Base-by-base conservation (phyloP, 345 rosid species). In the Arabis hirsuta region DNA sequence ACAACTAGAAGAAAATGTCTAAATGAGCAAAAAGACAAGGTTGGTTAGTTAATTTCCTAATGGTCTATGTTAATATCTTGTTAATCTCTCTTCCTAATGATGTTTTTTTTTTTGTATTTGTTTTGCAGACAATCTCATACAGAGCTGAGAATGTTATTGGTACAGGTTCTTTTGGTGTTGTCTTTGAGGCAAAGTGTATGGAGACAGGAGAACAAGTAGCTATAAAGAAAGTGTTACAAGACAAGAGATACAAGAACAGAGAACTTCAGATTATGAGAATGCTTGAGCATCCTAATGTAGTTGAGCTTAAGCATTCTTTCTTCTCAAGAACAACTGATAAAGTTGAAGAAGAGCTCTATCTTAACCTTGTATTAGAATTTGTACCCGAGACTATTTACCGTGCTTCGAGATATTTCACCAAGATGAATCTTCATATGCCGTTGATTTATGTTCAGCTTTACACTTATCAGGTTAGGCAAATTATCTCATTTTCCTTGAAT, bases 191-290 rank as follows among this genome's bases (percentile, higher is more conserved):
- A 26, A 90, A 90, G 82, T 90, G 98, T 77, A 73, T 92, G 50
- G 96, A 92, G 76, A 84, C 85, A 12, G 91, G 90, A 12, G 96
- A 90, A 74, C 72, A 87, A 47, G 95, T 92, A 73, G 98, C 98
- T 39, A 92, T 92, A 50, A 92, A 92, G 87, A 90, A 92, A 82
- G 98, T 92, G 71, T 76, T 87, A 69, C 97, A 90, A 76, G 98
- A 92, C 76, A 92, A 83, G 83, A 88, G 97, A 86, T 92, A 81
- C 84, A 92, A 92, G 81, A 92, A 90, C 61, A 86, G 98, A 65
- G 98, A 92, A 78, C 98, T 92, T 73, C 96, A 90, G 82, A 84
- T 92, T 59, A 88, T 92, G 96, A 89, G 88, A 10, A n/a, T 84
- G 29, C 90, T 90, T 19, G 77, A 84, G 65, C 96, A 92, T 75